A percentile compares a stretch with the other conserved stretches of the same genome.
These are phyloP conservation scores for Hypomontagnella monticulosa DNA, from an alignment of 495 filamentous ascomycete genomes.

Conservation along the genomic window DNA sequence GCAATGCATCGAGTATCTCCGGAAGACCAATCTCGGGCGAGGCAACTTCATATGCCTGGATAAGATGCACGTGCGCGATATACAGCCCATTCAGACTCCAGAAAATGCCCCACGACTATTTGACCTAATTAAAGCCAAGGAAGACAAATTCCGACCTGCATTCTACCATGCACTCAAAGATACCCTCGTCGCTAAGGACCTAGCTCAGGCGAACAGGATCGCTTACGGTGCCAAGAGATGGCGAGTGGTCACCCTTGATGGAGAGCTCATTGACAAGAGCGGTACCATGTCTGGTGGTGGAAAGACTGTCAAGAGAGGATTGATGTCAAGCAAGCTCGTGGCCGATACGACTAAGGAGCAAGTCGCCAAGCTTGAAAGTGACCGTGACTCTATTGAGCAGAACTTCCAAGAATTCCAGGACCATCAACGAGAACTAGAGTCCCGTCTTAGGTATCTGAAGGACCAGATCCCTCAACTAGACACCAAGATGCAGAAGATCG, in stretches of 20 bases:
- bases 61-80: conserved; percentile 78
- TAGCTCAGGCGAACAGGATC: conserved; percentile 93
- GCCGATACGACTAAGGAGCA: conserved; percentile 87
- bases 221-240: conserved; percentile 92
- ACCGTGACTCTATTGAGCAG: conserved; percentile 84
- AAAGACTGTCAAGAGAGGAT: conserved; percentile 82
- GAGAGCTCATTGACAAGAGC: conserved; percentile 94
- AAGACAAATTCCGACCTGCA: conserved; percentile 85
- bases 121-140: conserved; percentile 89
- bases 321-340: conserved; percentile 94
- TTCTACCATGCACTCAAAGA: conserved; percentile 95
- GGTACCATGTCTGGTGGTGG: conserved; percentile 99
- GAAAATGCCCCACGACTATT: conserved; percentile 93
- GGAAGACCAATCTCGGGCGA: conserved; percentile 97
- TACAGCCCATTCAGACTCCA: conserved; percentile 83
- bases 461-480: conserved; percentile 85
- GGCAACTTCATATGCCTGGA: conserved; percentile 97
- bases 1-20: conserved; percentile 95
- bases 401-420: conserved; percentile 83
- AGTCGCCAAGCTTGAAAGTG: conserved; percentile 83
- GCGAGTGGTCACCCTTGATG: conserved; percentile 95
- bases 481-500: conserved; percentile 90
- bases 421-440: conserved; percentile 79
- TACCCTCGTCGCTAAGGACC: conserved; percentile 90
- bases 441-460: conserved; percentile 74